Evolutionary conservation across 2,329 filamentous ascomycete species (phyloP), one percentile per base, ranked within the genome.

Genomic region (Calonectria hongkongensis): DNA sequence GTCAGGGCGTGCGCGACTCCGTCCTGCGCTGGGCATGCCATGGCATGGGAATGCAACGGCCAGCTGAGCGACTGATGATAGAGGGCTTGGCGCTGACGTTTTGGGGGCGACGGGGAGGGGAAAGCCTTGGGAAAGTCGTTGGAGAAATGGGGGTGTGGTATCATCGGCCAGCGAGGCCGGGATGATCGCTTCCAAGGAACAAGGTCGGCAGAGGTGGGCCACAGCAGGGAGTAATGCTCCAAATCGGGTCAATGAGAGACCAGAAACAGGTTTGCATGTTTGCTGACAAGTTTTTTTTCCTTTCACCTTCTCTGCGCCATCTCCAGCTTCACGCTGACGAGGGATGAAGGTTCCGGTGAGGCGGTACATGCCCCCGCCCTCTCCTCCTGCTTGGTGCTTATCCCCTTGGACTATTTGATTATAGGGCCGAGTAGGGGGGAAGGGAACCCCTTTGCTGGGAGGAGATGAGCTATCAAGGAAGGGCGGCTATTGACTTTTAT

Each of bases 401-500:
- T 39, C 54, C 54, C 54, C 54, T 36, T 58, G 54, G 21, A 39
- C 33, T n/a, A 39, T 58, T 58, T 58, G 30, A 58, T 58, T 58
- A 58, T 58, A 58, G 54, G 54, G 54, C 54, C 54, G 54, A 58
- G 54, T 25, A 39, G 33, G 54, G 54, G 43, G 54, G 30, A 39
- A 25, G 54, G 54, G 30, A 39, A 27, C 54, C 54, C 54, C 54
- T 58, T 58, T n/a, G 33, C 54, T 15, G 54, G 18, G 33, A 58
- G 33, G 54, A 58, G 54, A 58, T 33, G 54, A 33, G 21, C 30
- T 33, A 58, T 28, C 54, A 68, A 70, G 54, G 66, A 63, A 66
- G 54, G 58, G 71, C 67, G 70, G 70, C 67, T 73, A 73, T 70
- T 69, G 71, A 73, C 71, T 72, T 58, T 58, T 58, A 58, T 58